phyloP scores from a whole-genome alignment of 2,329 filamentous ascomycete species.

The Penicillium verrucosum region DNA sequence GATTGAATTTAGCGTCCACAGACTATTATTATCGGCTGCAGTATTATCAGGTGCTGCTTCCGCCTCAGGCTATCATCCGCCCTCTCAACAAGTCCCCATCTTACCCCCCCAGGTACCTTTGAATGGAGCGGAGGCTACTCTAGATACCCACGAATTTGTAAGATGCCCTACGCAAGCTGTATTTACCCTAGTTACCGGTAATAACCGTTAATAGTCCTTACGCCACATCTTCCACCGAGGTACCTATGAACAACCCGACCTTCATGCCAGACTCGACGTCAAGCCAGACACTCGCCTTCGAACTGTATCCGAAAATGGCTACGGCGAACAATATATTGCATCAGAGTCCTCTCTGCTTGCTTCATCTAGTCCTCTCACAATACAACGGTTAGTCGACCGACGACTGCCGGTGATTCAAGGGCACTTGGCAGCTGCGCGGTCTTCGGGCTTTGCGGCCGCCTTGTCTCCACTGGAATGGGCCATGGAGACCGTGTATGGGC shows the following conservation, averaged over 20 bases:
- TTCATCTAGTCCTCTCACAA: conserved; percentile 63
- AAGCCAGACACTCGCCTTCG: conserved; percentile 56
- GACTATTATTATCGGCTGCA: conserved; percentile 23
- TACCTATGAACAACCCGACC: conserved; percentile 69
- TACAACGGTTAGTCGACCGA: conserved; percentile 79
- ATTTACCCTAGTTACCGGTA: background rate
- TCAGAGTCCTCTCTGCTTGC: conserved; percentile 55
- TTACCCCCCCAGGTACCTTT: conserved; percentile 36
- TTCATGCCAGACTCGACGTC: conserved; percentile 76
- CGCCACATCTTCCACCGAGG: conserved; percentile 93
- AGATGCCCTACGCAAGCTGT: conserved; percentile 6
- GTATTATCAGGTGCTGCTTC: conserved; percentile 21
- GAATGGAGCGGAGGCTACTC: conserved; percentile 15
- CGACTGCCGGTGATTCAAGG: conserved; percentile 72
- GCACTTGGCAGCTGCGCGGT: conserved; percentile 69
- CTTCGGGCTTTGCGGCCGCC: conserved; percentile 63
- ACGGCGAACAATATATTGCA: conserved; percentile 41
- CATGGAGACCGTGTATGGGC: conserved; percentile 71
- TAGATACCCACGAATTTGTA: conserved; percentile 39
- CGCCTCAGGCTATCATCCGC: conserved; percentile 22
- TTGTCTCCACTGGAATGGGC: conserved; percentile 77
- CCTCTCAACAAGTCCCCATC: conserved; percentile 27
- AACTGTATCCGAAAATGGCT: conserved; percentile 41
- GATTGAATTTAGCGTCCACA: conserved; percentile 11
- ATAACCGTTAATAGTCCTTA: conserved; percentile 46